Evolutionary conservation across 2,329 filamentous ascomycete species (phyloP).

Genomic region (Blastomyces percursus): DNA sequence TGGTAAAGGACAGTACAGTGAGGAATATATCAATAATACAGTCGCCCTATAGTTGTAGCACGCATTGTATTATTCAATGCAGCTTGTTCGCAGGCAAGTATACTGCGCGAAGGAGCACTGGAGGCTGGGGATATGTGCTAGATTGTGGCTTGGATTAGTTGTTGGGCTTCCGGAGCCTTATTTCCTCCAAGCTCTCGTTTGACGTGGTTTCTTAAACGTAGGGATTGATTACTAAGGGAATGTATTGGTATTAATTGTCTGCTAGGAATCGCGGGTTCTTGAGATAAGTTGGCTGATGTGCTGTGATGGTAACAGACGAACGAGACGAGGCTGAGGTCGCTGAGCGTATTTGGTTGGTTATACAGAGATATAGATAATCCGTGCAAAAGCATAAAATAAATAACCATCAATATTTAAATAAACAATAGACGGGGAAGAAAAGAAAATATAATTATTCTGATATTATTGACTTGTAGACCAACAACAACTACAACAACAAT

Average conservation of each 20-base stretch:
- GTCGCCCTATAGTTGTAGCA: not conserved
- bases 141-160: not conserved
- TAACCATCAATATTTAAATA: no score
- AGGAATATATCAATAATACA: not conserved
- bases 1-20: not conserved
- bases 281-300: not conserved
- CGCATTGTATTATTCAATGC: not conserved
- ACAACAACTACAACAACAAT: not conserved
- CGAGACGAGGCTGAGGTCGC: not conserved
- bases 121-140: not conserved
- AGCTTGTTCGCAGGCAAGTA: not conserved
- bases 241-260: not conserved
- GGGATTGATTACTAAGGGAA: not conserved
- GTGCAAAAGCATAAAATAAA: no score
- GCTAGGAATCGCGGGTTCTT: not conserved
- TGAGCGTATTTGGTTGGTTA: not conserved
- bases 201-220: not conserved
- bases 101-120: not conserved
- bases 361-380: no score
- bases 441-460: no score
- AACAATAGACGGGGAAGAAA: no score
- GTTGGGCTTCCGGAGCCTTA: no score
- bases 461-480: no score
- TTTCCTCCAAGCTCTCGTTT: no score
- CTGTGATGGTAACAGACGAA: not conserved